These are phyloP conservation scores for Tillandsia fasciculata DNA, from an alignment of 176 grass and related monocot genomes.

Conservation along the genomic window DNA sequence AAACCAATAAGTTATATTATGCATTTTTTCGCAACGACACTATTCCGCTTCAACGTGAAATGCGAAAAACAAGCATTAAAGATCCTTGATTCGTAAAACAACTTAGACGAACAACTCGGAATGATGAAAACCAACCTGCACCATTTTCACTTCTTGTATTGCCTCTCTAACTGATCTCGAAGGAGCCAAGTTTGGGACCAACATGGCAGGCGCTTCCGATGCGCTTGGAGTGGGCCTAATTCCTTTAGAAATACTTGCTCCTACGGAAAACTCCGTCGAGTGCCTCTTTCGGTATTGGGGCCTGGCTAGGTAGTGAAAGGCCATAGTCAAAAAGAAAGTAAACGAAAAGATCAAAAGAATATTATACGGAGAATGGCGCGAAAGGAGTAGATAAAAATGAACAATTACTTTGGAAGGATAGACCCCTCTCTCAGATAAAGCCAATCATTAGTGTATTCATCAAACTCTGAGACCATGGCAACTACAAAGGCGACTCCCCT, in stretches of 20 bases:
- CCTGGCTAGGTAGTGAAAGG: constrained; percentile 23
- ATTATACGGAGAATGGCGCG: constrained; percentile 1
- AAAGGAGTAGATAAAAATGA: constrained; percentile 8
- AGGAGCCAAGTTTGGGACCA: constrained; percentile 80
- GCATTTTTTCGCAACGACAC: too few relatives aligned
- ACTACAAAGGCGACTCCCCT: constrained; percentile 71
- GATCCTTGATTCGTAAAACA: too few relatives aligned
- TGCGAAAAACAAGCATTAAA: too few relatives aligned
- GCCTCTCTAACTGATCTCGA: constrained; percentile 67
- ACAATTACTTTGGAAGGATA: constrained; percentile 61
- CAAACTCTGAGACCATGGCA: constrained; percentile 82
- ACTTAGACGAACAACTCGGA: too few relatives aligned
- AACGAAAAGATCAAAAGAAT: neutral
- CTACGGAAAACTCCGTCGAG: constrained; percentile 52
- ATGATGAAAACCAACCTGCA: constrained; percentile 51
- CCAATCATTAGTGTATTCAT: constrained; percentile 97
- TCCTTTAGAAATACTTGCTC: constrained; percentile 44
- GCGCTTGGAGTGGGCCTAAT: constrained; percentile 26
- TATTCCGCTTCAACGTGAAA: too few relatives aligned
- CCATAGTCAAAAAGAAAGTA: neutral
- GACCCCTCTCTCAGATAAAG: constrained; percentile 87
- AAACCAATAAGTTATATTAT: too few relatives aligned
- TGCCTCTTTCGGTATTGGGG: constrained; percentile 62
- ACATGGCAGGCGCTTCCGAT: constrained; percentile 54
- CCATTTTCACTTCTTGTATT: constrained; percentile 96